Evolutionary conservation across 2,329 filamentous ascomycete species (phyloP).

Genomic region (Elsinoe fawcettii): DNA sequence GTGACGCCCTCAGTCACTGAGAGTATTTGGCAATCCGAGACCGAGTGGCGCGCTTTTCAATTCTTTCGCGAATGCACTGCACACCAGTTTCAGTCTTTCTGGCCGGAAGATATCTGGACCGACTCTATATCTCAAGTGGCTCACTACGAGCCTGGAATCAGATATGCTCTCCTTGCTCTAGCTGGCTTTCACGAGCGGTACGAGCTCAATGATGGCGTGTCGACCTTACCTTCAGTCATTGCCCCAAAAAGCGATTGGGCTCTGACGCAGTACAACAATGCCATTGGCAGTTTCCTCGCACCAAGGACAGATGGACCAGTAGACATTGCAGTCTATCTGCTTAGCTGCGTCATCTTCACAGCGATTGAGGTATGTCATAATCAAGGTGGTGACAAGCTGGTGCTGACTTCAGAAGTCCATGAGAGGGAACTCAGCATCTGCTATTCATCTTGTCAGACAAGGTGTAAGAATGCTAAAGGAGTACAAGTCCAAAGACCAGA

Average conservation of each 20-base stretch:
- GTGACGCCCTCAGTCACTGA: neutral
- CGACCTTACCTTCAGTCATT: neutral
- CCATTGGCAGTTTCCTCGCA: slow-evolving; percentile 5
- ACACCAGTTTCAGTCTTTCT: slow-evolving; percentile 1
- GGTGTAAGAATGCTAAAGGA: slow-evolving; percentile 11
- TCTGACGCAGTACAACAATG: slow-evolving; percentile 11
- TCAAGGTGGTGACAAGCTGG: neutral
- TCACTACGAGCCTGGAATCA: slow-evolving; percentile 3
- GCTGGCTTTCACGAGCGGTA: slow-evolving; percentile 10
- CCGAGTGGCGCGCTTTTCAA: slow-evolving; percentile 12
- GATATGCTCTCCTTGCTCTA: slow-evolving; percentile 10
- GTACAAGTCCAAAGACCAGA: neutral
- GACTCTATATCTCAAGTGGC: slow-evolving; percentile 1
- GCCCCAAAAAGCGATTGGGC: neutral
- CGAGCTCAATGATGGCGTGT: neutral
- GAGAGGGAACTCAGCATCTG: slow-evolving; percentile 9
- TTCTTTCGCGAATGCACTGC: slow-evolving; percentile 10
- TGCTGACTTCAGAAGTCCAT: neutral
- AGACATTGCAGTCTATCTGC: neutral
- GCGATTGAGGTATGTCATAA: neutral
- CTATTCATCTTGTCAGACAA: slow-evolving; percentile 9
- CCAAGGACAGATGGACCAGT: neutral
- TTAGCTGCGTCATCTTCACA: slow-evolving; percentile 11
- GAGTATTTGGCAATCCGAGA: neutral
- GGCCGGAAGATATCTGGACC: slow-evolving; percentile 7